phyloP scores from a whole-genome alignment of 2,329 filamentous ascomycete genomes.

The Penicillium sp. region DNA sequence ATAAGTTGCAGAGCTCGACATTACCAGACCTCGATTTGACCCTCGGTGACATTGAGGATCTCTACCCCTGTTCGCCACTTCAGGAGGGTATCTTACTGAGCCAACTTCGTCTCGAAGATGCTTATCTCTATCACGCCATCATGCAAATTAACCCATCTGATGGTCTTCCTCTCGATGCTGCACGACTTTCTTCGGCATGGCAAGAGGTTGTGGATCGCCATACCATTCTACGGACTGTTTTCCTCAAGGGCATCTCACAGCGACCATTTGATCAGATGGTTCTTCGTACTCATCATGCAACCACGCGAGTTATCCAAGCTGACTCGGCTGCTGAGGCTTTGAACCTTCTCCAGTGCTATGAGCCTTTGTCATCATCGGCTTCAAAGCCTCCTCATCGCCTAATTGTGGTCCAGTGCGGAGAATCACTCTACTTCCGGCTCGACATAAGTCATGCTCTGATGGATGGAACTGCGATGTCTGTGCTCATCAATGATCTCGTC shows the following conservation, averaged over 20 bases:
- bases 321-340: no score
- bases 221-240: not conserved
- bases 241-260: not conserved
- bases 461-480: constrained; percentile 7
- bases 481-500: no score
- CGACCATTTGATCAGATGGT: not conserved
- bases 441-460: constrained; percentile 20
- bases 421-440: constrained; percentile 7
- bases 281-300: not conserved
- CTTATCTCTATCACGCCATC: not conserved
- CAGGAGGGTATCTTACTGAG: constrained; percentile 34
- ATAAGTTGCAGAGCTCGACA: not conserved
- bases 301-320: no score
- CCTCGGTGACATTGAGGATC: constrained; percentile 31
- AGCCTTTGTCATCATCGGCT: no score
- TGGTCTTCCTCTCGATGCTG: not conserved
- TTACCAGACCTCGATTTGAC: not conserved
- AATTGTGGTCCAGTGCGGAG: not conserved
- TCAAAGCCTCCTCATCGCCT: not conserved
- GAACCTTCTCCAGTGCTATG: no score
- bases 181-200: not conserved
- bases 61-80: constrained; percentile 39
- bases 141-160: no score
- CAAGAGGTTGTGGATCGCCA: not conserved
- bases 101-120: not conserved